A percentile compares a stretch with the other conserved stretches of the same genome.
Evolutionary conservation across 768 basidiomycete species (phyloP).

Genomic region (Mycena haematopus): DNA sequence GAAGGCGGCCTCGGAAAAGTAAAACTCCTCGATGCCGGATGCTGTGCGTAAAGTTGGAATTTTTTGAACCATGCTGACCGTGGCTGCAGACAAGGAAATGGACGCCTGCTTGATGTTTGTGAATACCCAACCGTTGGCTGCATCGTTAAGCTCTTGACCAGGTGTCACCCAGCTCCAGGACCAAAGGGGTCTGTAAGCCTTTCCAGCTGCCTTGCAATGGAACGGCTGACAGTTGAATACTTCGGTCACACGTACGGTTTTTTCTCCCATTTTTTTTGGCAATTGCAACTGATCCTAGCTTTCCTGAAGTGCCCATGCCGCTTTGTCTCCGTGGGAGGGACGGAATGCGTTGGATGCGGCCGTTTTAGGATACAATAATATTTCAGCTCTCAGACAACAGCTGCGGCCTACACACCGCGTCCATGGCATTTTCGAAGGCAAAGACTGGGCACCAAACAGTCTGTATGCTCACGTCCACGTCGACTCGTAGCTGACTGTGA

Average conservation of each 20-base stretch:
- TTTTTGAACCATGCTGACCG: not conserved
- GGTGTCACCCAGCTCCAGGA: constrained; percentile 86
- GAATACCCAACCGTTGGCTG: not conserved
- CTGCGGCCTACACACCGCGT: constrained; percentile 77
- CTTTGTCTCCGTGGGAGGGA: constrained; percentile 85
- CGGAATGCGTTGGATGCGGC: constrained; percentile 86
- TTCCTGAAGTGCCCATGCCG: constrained; percentile 71
- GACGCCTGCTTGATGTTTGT: constrained; percentile 76
- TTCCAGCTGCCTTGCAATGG: constrained; percentile 66
- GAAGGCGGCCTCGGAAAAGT: constrained; percentile 82
- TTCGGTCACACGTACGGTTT: constrained; percentile 69
- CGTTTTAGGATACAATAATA: constrained; percentile 82
- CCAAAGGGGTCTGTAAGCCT: constrained; percentile 73
- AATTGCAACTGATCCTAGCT: not conserved
- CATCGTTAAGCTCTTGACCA: constrained; percentile 32
- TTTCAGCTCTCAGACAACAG: constrained; percentile 84
- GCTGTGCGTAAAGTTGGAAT: constrained; percentile 13
- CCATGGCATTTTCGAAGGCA: constrained; percentile 80
- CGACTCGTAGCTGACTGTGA: not conserved
- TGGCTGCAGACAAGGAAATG: constrained; percentile 71
- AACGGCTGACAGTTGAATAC: constrained; percentile 67
- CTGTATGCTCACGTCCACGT: constrained; percentile 30
- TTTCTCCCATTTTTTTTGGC: not conserved
- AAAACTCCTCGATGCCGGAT: constrained; percentile 65
- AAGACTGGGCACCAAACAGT: constrained; percentile 80